phyloP scores from a whole-genome alignment of 805 yeast species.

The Candida wancherniae region DNA sequence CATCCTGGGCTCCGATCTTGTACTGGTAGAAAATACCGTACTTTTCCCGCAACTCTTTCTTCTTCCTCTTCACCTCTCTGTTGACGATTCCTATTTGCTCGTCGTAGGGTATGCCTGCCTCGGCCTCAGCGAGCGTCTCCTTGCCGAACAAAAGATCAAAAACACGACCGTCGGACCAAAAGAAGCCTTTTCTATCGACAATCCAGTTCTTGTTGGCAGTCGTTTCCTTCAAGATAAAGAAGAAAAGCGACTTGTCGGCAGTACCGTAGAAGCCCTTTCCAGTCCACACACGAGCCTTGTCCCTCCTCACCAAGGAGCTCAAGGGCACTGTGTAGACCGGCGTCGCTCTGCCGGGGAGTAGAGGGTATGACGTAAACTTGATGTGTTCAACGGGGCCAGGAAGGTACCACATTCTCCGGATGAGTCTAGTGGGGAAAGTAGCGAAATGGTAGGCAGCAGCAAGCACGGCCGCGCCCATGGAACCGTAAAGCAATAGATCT shows the following conservation, averaged over 20 bases:
- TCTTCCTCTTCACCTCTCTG: constrained; percentile 45
- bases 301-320: constrained; percentile 48
- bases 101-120: constrained; percentile 61
- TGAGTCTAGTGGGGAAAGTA: constrained; percentile 60
- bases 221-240: constrained; percentile 62
- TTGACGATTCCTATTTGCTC: constrained; percentile 49
- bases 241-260: constrained; percentile 65
- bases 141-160: constrained; percentile 79
- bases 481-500: constrained; percentile 24
- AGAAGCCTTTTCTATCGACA: constrained; percentile 81
- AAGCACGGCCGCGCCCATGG: constrained; percentile 25
- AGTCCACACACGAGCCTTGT: constrained; percentile 69
- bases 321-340: constrained; percentile 70
- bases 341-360: constrained; percentile 70
- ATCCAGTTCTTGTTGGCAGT: constrained; percentile 57
- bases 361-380: constrained; percentile 68
- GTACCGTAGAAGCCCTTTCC: constrained; percentile 89
- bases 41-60: constrained; percentile 46
- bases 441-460: constrained; percentile 27
- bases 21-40: constrained; percentile 59
- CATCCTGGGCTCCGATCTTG: constrained; percentile 38
- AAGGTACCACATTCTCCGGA: constrained; percentile 72
- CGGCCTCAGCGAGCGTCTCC: constrained; percentile 72
- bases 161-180: constrained; percentile 89
- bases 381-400: constrained; percentile 58